A percentile compares a stretch with the other conserved stretches of the same genome.
phyloP scores from a whole-genome alignment of 192 early-diverging fungal species.

The Coemansia guatemalensis region DNA sequence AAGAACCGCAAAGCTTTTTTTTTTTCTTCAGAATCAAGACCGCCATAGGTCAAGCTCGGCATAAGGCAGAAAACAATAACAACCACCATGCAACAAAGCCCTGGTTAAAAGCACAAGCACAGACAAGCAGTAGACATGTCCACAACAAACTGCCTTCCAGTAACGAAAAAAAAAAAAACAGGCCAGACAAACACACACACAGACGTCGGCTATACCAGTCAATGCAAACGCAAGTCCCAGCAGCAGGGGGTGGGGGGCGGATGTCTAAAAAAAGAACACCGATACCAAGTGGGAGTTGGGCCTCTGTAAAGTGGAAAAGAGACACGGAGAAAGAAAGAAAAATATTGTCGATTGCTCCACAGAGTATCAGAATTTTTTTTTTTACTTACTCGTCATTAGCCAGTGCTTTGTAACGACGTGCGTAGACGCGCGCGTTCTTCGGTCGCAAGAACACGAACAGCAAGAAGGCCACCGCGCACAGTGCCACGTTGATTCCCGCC shows the following conservation, averaged over 20 bases:
- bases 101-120: neutral
- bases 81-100: neutral
- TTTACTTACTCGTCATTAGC: conserved; percentile 39
- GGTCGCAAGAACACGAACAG: conserved; percentile 61
- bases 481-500: conserved; percentile 60
- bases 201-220: neutral
- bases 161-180: neutral
- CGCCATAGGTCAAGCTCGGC: neutral
- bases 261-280: neutral
- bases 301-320: neutral
- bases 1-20: neutral
- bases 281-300: neutral
- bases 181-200: neutral
- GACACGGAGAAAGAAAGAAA: conserved; percentile 5
- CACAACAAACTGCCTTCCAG: neutral
- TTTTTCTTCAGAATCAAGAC: too few species aligned
- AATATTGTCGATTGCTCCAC: conserved; percentile 9
- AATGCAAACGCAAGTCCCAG: neutral
- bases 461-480: conserved; percentile 56
- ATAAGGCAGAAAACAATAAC: too few species aligned
- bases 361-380: too few species aligned
- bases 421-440: conserved; percentile 56
- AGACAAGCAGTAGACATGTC: neutral
- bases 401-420: conserved; percentile 53
- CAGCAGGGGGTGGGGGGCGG: neutral